Evolutionary conservation across 2,329 filamentous ascomycete species (phyloP).

Genomic region (Cladorrhinum sp.): DNA sequence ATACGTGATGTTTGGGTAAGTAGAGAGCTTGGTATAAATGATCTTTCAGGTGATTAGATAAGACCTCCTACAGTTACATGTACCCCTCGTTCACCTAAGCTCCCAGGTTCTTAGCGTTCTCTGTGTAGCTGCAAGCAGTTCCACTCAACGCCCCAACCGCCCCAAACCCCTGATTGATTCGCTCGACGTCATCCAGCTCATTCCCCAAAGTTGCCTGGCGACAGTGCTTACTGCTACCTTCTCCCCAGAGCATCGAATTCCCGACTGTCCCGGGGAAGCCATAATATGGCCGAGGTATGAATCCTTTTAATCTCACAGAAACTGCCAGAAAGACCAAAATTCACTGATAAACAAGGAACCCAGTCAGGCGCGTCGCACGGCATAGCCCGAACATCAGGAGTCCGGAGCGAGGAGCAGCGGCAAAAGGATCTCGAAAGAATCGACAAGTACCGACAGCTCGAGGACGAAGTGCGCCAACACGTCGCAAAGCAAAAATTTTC

Average conservation of each 20-base stretch:
- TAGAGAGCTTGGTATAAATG: no score
- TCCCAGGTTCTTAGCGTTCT: no score
- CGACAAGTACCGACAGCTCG: slow-evolving; percentile 50
- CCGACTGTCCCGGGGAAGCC: neutral
- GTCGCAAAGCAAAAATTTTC: slow-evolving; percentile 46
- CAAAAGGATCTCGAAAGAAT: slow-evolving; percentile 62
- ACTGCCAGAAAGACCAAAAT: slow-evolving; percentile 10
- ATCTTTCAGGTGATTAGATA: no score
- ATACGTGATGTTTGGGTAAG: no score
- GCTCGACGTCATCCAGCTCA: neutral
- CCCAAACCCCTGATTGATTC: no score
- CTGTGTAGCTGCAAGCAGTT: no score
- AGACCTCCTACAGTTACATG: no score
- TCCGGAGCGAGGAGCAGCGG: slow-evolving; percentile 66
- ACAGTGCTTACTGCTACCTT: neutral
- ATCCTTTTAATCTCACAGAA: neutral
- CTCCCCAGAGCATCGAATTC: neutral
- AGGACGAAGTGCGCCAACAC: slow-evolving; percentile 30
- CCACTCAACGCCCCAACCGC: neutral
- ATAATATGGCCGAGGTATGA: slow-evolving; percentile 26
- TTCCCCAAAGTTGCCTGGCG: neutral
- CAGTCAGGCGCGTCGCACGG: slow-evolving; percentile 56
- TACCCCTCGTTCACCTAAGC: no score
- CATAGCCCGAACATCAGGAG: slow-evolving; percentile 65
- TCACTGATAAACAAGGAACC: slow-evolving; percentile 25